phyloP scores from a whole-genome alignment of 345 rosid species.

The Corchorus olitorius region DNA sequence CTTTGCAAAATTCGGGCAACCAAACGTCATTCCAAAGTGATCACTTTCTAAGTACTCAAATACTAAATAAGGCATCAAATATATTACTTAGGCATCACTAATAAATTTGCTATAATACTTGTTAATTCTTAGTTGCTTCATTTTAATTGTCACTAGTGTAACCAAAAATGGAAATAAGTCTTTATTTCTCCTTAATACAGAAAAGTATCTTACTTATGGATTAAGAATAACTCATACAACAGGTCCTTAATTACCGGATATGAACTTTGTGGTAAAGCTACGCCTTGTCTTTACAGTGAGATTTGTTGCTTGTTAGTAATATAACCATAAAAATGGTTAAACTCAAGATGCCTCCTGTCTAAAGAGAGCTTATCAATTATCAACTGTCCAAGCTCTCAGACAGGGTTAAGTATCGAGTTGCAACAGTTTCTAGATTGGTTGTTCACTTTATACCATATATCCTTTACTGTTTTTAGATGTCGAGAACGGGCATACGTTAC shows the following conservation, averaged over 20 bases:
- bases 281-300: neutral
- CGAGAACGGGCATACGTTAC: slow-evolving; percentile 93
- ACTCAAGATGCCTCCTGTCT: neutral
- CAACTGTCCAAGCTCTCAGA: neutral
- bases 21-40: neutral
- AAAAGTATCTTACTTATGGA: neutral
- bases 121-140: neutral
- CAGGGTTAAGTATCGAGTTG: neutral
- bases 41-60: neutral
- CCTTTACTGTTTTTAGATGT: slow-evolving; percentile 68
- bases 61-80: neutral
- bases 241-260: neutral
- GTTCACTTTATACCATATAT: slow-evolving; percentile 19
- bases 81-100: neutral
- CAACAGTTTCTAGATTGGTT: neutral
- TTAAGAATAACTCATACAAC: neutral
- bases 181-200: neutral
- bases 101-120: too few relatives aligned
- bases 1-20: neutral
- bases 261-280: slow-evolving; percentile 3
- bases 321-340: neutral
- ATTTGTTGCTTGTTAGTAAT: neutral
- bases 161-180: neutral
- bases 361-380: neutral
- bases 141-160: neutral